Percentiles rank a stretch among this genome's conserved stretches.
These are phyloP conservation scores for Kluyveromyces aestuarii DNA, from an alignment of 805 yeast genomes.

Conservation along the genomic window DNA sequence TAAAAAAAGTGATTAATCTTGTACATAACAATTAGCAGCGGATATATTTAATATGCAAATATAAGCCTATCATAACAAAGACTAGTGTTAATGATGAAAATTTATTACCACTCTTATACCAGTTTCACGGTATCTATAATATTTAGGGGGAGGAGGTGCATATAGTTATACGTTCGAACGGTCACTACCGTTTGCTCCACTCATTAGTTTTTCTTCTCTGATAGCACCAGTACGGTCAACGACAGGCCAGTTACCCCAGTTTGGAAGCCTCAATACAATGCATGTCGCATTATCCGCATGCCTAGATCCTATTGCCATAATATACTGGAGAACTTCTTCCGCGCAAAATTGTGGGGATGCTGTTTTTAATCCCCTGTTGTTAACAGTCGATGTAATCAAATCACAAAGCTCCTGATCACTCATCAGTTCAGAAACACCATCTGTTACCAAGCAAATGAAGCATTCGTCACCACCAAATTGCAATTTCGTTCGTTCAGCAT, in stretches of 20 bases:
- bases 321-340: slow-evolving; percentile 72
- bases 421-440: slow-evolving; percentile 76
- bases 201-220: slow-evolving; percentile 57
- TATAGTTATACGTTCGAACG: slow-evolving; percentile 4
- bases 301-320: slow-evolving; percentile 72
- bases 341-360: slow-evolving; percentile 87
- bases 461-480: slow-evolving; percentile 78
- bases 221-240: slow-evolving; percentile 73
- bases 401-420: slow-evolving; percentile 91
- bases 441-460: slow-evolving; percentile 73
- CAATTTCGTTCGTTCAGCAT: slow-evolving; percentile 26
- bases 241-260: slow-evolving; percentile 94
- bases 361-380: slow-evolving; percentile 46
- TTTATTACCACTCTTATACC: not conserved
- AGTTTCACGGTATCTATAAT: not conserved
- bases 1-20: not conserved
- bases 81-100: not conserved
- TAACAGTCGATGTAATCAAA: slow-evolving; percentile 60
- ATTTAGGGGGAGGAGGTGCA: not conserved
- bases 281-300: slow-evolving; percentile 92
- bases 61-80: not conserved
- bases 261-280: slow-evolving; percentile 63
- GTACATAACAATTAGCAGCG: not conserved
- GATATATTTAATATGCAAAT: no score
- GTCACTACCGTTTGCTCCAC: slow-evolving; percentile 7